Base-by-base conservation (phyloP, 1,284 basidiomycete genomes). In the Cystobasidium sp. region DNA sequence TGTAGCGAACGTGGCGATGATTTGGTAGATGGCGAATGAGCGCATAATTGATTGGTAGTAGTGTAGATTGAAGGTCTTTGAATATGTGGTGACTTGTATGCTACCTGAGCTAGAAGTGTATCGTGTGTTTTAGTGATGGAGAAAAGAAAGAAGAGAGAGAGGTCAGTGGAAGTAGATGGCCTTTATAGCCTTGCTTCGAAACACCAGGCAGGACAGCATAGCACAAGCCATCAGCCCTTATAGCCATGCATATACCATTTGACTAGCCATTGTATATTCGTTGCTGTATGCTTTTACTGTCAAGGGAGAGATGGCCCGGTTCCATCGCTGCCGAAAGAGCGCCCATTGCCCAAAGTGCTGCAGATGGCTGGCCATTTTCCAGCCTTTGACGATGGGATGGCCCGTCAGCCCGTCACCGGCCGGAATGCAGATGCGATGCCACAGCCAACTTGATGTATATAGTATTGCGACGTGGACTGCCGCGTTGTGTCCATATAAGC, bases 1-100 rank as follows among this genome's bases (percentile, higher is more conserved):
- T 20, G 70, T 64, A 63, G 70, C 70, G 70, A 73, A 51, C 47
- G 70, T 59, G 10, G 63, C 52, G 62, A 73, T 52, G 51, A 73
- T 43, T 52, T 73, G 70, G 59, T 64, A 73, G 55, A 73, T 46
- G 37, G 70, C 70, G 43, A 63, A 49, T 61, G 62, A 66, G 37
- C 53, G 70, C 70, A 73, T 73, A 52, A 14, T 73, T 47, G 14
- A 12, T 65, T 47, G 41, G 9, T 41, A 4, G 12, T 61, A 14
- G 55, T 7, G 10, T 56, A 22, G 31, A 4, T 56, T 56, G 31
- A 37, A 4, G 3, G 55, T 7, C 20, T 12, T 49, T 49, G n/a
- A 37, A 44, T 6, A 31, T 43, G 49, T 6, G 2, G 49, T 16
- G 18, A 49, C n/a, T 52, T 31, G 65, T 18, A 41, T 12, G 16